A percentile compares a stretch with the other conserved stretches of the same genome.
These are phyloP conservation scores for Knufia fluminis DNA, from an alignment of 2,329 filamentous ascomycete genomes.

Conservation along the genomic window DNA sequence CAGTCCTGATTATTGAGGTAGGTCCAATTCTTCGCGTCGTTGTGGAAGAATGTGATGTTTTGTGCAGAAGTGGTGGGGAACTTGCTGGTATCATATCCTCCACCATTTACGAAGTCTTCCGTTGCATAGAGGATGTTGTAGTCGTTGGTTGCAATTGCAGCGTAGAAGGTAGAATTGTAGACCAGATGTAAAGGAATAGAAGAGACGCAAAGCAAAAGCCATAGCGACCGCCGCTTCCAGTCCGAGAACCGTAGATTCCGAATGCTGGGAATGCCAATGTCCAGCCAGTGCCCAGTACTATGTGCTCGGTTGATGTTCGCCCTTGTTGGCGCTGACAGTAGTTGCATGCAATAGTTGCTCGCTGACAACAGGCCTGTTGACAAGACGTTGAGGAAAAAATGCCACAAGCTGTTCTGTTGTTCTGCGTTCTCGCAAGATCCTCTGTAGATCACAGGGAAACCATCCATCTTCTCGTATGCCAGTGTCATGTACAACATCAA, in stretches of 20 bases:
- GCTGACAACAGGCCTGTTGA: slow-evolving; percentile 38
- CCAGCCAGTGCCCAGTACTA: slow-evolving; percentile 11
- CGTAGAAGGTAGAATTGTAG: slow-evolving; percentile 18
- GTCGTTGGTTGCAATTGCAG: slow-evolving; percentile 15
- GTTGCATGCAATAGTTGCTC: slow-evolving; percentile 46
- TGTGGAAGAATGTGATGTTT: slow-evolving; percentile 6
- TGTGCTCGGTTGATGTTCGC: slow-evolving; percentile 43
- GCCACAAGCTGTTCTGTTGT: slow-evolving; percentile 25
- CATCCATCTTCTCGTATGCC: slow-evolving; percentile 7
- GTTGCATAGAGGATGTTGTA: slow-evolving; percentile 14
- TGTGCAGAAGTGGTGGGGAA: slow-evolving; percentile 5
- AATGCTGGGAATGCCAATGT: slow-evolving; percentile 11
- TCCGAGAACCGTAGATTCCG: slow-evolving; percentile 19
- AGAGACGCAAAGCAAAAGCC: slow-evolving; percentile 38
- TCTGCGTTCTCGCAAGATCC: slow-evolving; percentile 17
- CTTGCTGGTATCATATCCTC: slow-evolving; percentile 2
- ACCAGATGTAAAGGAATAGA: slow-evolving; percentile 18
- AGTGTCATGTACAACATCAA: slow-evolving; percentile 16
- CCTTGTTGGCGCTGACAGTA: slow-evolving; percentile 42
- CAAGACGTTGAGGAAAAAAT: slow-evolving; percentile 42
- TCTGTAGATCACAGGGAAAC: slow-evolving; percentile 8
- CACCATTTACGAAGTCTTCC: slow-evolving; percentile 8
- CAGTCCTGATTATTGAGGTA: slow-evolving; percentile 13
- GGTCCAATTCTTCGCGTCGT: neutral
- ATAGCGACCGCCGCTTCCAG: slow-evolving; percentile 21